Percentiles rank a stretch among this genome's conserved stretches.
These are phyloP conservation scores for Phialophora tarda DNA, from an alignment of 2,329 filamentous ascomycete species.

Conservation along the genomic window DNA sequence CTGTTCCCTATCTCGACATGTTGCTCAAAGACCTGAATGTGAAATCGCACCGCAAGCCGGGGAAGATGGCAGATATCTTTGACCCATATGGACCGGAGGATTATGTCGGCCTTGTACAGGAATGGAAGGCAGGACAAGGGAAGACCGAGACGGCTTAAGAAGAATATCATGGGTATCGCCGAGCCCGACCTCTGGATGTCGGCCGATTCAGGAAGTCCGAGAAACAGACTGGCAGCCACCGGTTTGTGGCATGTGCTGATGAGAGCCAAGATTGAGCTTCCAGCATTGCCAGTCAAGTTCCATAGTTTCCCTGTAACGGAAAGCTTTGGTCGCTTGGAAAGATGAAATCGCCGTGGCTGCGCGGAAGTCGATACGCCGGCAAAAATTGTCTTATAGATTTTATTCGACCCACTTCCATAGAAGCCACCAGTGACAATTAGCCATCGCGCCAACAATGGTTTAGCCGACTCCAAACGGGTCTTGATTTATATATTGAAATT, in stretches of 20 bases:
- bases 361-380: neutral
- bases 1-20: slow-evolving; percentile 74
- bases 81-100: slow-evolving; percentile 42
- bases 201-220: neutral
- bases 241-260: neutral
- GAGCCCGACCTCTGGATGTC: neutral
- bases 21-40: slow-evolving; percentile 70
- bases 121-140: slow-evolving; percentile 41
- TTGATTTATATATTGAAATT: slow-evolving; percentile 25
- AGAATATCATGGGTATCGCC: neutral
- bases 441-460: neutral
- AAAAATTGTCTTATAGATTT: neutral
- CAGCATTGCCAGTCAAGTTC: neutral
- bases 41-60: slow-evolving; percentile 48
- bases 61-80: slow-evolving; percentile 43
- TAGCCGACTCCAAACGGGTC: slow-evolving; percentile 13
- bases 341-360: neutral
- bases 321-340: neutral
- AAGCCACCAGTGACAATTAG: neutral
- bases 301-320: neutral
- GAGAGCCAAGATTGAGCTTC: neutral
- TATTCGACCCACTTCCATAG: neutral
- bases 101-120: slow-evolving; percentile 50
- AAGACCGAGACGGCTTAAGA: slow-evolving; percentile 10
- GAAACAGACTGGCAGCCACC: neutral